Base-by-base conservation (phyloP, 78 protist genomes). In the Dictyostelium discoideum region DNA sequence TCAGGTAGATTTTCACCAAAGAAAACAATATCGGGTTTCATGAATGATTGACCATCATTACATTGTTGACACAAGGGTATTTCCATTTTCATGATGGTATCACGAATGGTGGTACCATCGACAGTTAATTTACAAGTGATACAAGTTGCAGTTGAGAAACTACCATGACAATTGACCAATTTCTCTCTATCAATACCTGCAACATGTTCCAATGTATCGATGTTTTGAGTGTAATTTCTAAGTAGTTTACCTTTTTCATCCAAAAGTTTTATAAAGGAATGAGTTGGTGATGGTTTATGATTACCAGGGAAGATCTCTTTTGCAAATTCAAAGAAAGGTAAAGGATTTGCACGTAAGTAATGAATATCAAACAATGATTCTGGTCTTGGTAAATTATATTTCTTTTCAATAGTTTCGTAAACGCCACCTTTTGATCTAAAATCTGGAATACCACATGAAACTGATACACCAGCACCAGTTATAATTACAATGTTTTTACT, bases 191-290 rank as follows among this genome's bases (percentile, higher is more conserved):
- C 46, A 5, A 93, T 44, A 1, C 99, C 99, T 4, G 94, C 98
- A 24, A 85, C 83, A 37, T 95, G 92, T 63, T 98, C 99, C 22
- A 99, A 95, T 32, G 97, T 88, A 63, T 99, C 99, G 22, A 99
- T 98, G 74, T 99, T 99, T 88, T 99, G 99, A 29, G 99, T 97
- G 93, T 97, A 99, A 74, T 80, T 79, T 24, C 99, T 88, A 24
- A 89, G 85, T 42, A 99, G 94, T 60, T 92, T 39, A 10, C 98
- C 97, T 37, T 84, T 82, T 8, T 94, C 94, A 6, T 85, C 93
- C 37, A 99, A 94, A 50, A 87, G 6, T 42, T 74, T 29, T 44
- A 98, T n/a, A 90, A 99, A 98, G 32, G 94, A 85, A 92, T 99
- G 99, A 26, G 87, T 85, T 0, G 90, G 78, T 13, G 99, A 97